These are phyloP conservation scores for Lachancea meyersii DNA, from an alignment of 805 yeast genomes.

Conservation along the genomic window DNA sequence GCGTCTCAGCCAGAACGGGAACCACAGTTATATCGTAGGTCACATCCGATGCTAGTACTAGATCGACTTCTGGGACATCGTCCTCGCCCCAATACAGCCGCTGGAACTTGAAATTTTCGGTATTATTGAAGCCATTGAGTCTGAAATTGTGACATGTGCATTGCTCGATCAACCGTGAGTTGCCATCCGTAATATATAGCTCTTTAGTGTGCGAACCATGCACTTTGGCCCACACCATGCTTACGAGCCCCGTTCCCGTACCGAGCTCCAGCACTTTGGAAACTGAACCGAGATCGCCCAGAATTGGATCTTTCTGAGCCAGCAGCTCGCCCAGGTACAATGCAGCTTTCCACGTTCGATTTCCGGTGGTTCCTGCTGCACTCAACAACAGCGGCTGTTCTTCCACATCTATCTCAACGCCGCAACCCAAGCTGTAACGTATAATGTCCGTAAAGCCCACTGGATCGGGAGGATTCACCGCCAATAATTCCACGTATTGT, in stretches of 20 bases:
- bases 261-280: conserved; percentile 62
- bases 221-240: conserved; percentile 17
- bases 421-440: conserved; percentile 23
- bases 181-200: conserved; percentile 31
- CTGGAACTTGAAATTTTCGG: conserved; percentile 26
- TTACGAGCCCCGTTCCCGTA: conserved; percentile 80
- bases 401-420: conserved; percentile 33
- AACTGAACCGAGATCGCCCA: neutral
- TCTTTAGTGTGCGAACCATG: conserved; percentile 7
- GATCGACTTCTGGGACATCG: conserved; percentile 39
- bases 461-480: conserved; percentile 22
- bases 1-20: conserved; percentile 38
- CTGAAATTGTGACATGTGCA: conserved; percentile 35
- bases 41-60: conserved; percentile 79
- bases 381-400: conserved; percentile 63
- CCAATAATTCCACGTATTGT: conserved; percentile 27
- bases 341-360: conserved; percentile 93
- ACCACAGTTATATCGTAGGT: conserved; percentile 69
- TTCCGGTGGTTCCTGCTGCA: conserved; percentile 80
- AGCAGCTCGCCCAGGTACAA: conserved; percentile 54
- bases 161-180: conserved; percentile 20
- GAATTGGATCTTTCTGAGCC: conserved; percentile 11
- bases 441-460: conserved; percentile 30
- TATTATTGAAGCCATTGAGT: conserved; percentile 36
- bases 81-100: conserved; percentile 58